Evolutionary conservation across 2,329 filamentous ascomycete species (phyloP).

Genomic region (Ceratocystis smalleyi): DNA sequence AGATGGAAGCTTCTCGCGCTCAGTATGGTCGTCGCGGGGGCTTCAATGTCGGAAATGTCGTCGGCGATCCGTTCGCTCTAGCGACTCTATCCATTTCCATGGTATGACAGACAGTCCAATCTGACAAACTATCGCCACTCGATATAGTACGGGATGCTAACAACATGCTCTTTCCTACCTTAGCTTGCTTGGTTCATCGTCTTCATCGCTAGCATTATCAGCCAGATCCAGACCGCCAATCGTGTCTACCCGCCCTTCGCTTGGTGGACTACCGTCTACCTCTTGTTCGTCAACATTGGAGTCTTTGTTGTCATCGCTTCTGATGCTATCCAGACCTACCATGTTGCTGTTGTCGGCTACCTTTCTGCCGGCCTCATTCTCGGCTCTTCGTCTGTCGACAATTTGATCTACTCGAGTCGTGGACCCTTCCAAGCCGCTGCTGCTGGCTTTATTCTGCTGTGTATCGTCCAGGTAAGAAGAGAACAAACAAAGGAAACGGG

Average conservation of each 20-base stretch:
- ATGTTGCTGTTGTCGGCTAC: constrained; percentile 82
- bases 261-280: constrained; percentile 84
- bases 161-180: background rate
- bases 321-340: constrained; percentile 72
- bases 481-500: no score
- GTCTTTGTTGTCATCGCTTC: constrained; percentile 72
- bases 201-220: constrained; percentile 60
- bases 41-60: constrained; percentile 73
- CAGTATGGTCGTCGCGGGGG: constrained; percentile 41
- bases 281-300: constrained; percentile 66
- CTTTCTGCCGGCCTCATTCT: constrained; percentile 70
- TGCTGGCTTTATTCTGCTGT: constrained; percentile 84
- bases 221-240: constrained; percentile 23
- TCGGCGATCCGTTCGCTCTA: constrained; percentile 90
- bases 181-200: constrained; percentile 92
- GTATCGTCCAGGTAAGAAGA: constrained; percentile 71
- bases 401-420: constrained; percentile 60
- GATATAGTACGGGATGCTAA: background rate
- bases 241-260: constrained; percentile 62
- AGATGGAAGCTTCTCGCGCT: constrained; percentile 59
- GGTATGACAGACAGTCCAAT: constrained; percentile 38
- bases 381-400: constrained; percentile 73
- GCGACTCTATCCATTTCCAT: constrained; percentile 83
- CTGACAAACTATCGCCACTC: background rate
- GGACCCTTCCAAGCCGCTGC: constrained; percentile 70